These are phyloP conservation scores for Fistulinella cinereoalba DNA, from an alignment of 1,284 basidiomycete genomes.

Conservation along the genomic window DNA sequence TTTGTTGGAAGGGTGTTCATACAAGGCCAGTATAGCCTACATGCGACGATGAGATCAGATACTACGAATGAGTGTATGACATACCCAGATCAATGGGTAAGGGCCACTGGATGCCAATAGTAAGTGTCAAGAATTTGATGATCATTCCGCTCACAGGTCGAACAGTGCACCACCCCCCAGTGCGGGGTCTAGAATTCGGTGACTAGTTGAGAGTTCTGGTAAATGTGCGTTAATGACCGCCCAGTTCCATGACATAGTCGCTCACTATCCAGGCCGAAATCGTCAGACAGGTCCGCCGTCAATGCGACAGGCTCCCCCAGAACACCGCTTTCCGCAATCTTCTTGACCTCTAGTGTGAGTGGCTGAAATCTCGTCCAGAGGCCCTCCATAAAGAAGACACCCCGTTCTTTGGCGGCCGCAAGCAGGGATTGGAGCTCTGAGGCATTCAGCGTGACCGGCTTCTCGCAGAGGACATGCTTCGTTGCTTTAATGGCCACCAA, in stretches of 20 bases:
- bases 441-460: conserved; percentile 67
- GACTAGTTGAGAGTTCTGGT: conserved; percentile 60
- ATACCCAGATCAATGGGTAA: conserved; percentile 79
- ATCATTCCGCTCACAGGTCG: conserved; percentile 59
- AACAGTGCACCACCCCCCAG: conserved; percentile 85
- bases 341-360: conserved; percentile 61
- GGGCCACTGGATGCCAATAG: conserved; percentile 55
- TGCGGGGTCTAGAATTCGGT: conserved; percentile 77
- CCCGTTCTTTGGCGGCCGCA: conserved; percentile 68
- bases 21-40: conserved; percentile 74
- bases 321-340: conserved; percentile 56
- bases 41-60: conserved; percentile 8
- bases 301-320: conserved; percentile 64
- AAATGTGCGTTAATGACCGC: background rate
- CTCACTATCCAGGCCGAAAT: conserved; percentile 73
- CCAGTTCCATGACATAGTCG: conserved; percentile 3
- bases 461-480: conserved; percentile 88
- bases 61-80: background rate
- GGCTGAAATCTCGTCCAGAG: conserved; percentile 83
- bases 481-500: conserved; percentile 74
- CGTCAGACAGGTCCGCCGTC: conserved; percentile 70
- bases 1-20: conserved; percentile 74
- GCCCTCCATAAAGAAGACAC: conserved; percentile 88
- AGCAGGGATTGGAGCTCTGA: conserved; percentile 68
- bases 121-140: background rate